Base-by-base conservation (phyloP, 2,329 filamentous ascomycete genomes). In the Fusarium graminum region DNA sequence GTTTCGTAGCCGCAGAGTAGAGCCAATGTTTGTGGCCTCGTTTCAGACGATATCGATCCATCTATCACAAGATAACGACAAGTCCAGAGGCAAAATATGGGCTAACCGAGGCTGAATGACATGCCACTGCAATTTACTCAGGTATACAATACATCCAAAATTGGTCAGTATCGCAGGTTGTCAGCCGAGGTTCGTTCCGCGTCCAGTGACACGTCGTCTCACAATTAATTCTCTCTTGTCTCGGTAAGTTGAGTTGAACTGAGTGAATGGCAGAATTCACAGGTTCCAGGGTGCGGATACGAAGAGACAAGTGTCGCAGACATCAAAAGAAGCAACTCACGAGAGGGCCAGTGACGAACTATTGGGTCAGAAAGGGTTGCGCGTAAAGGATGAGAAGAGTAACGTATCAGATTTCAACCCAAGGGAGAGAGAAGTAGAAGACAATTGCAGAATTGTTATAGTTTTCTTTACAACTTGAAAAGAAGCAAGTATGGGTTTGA, bases 131-230 rank as follows among this genome's bases (percentile, higher is more conserved):
- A 44, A 40, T 39, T 30, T 26, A 34, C 22, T 22, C 38, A 22
- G 38, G 9, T 28, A 39, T 38, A 50, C 32, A 34, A 34, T 34
- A 38, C 29, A 32, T 41, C 17, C 22, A 12, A 29, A 25, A 16
- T 10, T 28, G 10, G 25, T 9, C 25, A 6, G 14, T 9, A 43
- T 26, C 38, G 42, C 14, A 34, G 32, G 34, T 36, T 30, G 57
- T 28, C 46, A 66, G 46, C 62, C 63, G 56, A 66, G 57, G 63
- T n/a, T 43, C 40, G 55, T 65, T 65, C 43, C 44, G 38, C 26
- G 38, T 60, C 45, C 32, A 42, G 34, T 42, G 41, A n/a, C 34
- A 29, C 29, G 25, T n/a, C 30, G 46, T 63, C 36, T 47, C 38
- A 44, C 59, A 52, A 51, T 39, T 22, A 52, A 52, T 52, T 29